Base-by-base conservation (phyloP, 306 rosid species). In the Malus orientalis region DNA sequence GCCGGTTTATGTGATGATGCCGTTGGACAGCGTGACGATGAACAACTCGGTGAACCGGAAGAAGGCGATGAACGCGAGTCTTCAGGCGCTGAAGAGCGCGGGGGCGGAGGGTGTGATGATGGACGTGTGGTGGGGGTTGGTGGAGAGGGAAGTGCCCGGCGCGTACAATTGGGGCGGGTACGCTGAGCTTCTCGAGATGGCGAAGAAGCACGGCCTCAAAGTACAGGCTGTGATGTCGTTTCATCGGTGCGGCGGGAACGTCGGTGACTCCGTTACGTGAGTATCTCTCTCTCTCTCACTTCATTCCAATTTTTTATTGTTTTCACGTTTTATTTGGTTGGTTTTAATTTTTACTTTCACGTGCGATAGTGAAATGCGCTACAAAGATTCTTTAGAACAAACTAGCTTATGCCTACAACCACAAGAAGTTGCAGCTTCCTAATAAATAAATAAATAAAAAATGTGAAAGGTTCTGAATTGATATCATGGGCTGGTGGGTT, bases 91-190 rank as follows among this genome's bases (percentile, higher is more conserved):
- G 87, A 92, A 84, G 90, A 91, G 98, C 80, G 96, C 99, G 0
- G 99, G 98, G 1, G 99, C 91, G 4, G 97, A 96, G 74, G 98
- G 99, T 11, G 69, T 96, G 4, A 96, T 96, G 99, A 85, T 96
- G 89, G 99, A 96, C 57, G 98, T 96, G 78, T 96, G 99, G 99
- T 96, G 99, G 99, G 99, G 99, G 10, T 30, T 96, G 90, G 99
- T 96, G 71, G 98, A 96, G 89, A 81, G 89, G 18, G 98, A 92
- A 5, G 29, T 75, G 61, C 88, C 99, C 0, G 93, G 97, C 0
- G 74, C 73, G 59, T 96, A 96, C 85, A 91, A 96, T 38, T 96
- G 98, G 98, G 96, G 97, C 2, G 99, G 99, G 2, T 92, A 92
- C 44, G 25, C 68, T 11, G 99, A 96, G 78, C 86, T 96, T 7